These are phyloP conservation scores for Colletotrichum karsti DNA, from an alignment of 2,329 filamentous ascomycete species.

Conservation along the genomic window DNA sequence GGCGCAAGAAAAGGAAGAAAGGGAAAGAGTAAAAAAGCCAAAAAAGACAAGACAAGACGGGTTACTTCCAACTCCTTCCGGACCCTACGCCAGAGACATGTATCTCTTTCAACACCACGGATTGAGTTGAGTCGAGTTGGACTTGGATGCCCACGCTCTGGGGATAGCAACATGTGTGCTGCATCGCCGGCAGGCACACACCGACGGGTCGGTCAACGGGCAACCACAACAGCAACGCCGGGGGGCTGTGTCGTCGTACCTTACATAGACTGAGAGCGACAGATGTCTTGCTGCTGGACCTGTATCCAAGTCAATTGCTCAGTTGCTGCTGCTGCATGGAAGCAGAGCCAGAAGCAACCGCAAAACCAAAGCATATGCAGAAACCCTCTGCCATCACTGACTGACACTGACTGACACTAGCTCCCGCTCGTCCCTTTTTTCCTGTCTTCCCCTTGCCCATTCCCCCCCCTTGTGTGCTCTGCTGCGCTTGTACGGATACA, in stretches of 20 bases:
- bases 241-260: neutral
- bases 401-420: conserved; percentile 24
- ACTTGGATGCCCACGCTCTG: conserved; percentile 3
- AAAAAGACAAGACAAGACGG: neutral
- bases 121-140: conserved; percentile 18
- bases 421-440: conserved; percentile 19
- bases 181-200: neutral
- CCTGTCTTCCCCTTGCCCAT: conserved; percentile 3
- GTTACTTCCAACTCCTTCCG: neutral
- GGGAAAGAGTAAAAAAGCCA: neutral
- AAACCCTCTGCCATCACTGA: conserved; percentile 1
- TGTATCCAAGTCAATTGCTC: neutral
- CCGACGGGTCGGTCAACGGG: neutral
- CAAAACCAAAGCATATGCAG: neutral
- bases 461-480: too few species aligned
- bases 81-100: neutral
- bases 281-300: neutral
- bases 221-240: neutral
- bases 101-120: neutral
- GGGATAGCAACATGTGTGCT: neutral
- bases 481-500: neutral
- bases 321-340: neutral
- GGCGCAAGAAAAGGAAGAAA: neutral
- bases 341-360: conserved; percentile 1
- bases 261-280: neutral